These are phyloP conservation scores for Lumnitzera racemosa DNA, from an alignment of 345 rosid genomes.

Conservation along the genomic window DNA sequence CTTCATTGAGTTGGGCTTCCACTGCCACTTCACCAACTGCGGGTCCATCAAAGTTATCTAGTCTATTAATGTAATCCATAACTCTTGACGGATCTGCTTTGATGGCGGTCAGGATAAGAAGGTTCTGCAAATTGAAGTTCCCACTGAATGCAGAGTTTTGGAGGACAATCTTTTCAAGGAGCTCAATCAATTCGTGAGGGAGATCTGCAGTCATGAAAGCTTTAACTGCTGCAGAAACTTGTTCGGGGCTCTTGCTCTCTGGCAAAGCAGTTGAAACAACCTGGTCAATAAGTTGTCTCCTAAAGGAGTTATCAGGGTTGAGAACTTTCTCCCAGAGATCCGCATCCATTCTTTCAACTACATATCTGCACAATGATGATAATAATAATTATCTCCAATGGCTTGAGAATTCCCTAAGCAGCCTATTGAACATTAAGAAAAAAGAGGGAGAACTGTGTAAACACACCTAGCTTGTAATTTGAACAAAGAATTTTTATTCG, in stretches of 20 bases:
- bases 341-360: constrained; percentile 96
- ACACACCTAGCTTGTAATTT: constrained; percentile 93
- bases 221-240: constrained; percentile 41
- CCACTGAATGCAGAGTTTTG: constrained; percentile 99
- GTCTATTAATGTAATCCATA: constrained; percentile 93
- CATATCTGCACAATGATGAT: constrained; percentile 60
- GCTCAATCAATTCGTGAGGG: constrained; percentile 37
- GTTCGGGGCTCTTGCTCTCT: constrained; percentile 46
- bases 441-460: background rate
- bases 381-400: constrained; percentile 6
- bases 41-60: constrained; percentile 98
- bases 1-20: constrained; percentile 81
- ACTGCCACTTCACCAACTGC: constrained; percentile 96
- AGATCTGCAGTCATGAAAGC: constrained; percentile 44
- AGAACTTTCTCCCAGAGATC: constrained; percentile 99
- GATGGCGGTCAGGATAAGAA: constrained; percentile 91
- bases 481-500: constrained; percentile 92
- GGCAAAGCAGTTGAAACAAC: constrained; percentile 94
- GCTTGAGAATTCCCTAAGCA: constrained; percentile 12
- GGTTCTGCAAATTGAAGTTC: constrained; percentile 89
- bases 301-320: constrained; percentile 63
- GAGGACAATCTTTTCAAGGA: constrained; percentile 80
- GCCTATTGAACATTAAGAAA: background rate
- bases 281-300: constrained; percentile 95
- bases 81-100: constrained; percentile 96